Evolutionary conservation across 1,284 basidiomycete species (phyloP).

Genomic region (Cryptococcus hybrid): DNA sequence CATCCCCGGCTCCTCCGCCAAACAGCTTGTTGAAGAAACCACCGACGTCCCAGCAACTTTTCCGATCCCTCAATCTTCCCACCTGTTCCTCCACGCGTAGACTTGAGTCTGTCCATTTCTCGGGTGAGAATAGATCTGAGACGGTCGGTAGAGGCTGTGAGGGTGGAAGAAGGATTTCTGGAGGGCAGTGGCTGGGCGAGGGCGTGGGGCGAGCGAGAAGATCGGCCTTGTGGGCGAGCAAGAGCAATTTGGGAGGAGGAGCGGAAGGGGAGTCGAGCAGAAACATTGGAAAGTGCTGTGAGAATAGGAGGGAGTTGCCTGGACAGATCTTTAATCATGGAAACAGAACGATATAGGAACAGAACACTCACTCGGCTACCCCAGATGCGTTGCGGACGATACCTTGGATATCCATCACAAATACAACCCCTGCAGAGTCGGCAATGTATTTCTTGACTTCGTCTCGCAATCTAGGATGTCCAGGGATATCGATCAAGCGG

Average conservation of each 20-base stretch:
- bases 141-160: conserved; percentile 32
- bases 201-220: conserved; percentile 31
- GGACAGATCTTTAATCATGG: background rate
- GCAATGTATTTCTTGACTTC: conserved; percentile 30
- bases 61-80: conserved; percentile 45
- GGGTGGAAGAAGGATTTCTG: conserved; percentile 24
- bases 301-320: conserved; percentile 46
- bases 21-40: conserved; percentile 29
- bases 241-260: conserved; percentile 32
- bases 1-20: conserved; percentile 8
- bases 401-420: conserved; percentile 43
- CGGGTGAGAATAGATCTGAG: conserved; percentile 40
- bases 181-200: conserved; percentile 17
- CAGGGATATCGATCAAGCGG: conserved; percentile 43
- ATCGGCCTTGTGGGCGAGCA: conserved; percentile 48
- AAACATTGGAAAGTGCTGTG: conserved; percentile 29
- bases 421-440: conserved; percentile 39
- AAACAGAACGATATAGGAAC: background rate
- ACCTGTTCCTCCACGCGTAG: conserved; percentile 31
- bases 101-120: conserved; percentile 48
- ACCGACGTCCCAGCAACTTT: conserved; percentile 24
- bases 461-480: conserved; percentile 47
- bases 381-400: conserved; percentile 37
- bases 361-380: conserved; percentile 45
- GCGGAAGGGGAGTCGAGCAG: conserved; percentile 20